phyloP scores from a whole-genome alignment of 495 filamentous ascomycete genomes.

The Massariosphaeria phaeospora region DNA sequence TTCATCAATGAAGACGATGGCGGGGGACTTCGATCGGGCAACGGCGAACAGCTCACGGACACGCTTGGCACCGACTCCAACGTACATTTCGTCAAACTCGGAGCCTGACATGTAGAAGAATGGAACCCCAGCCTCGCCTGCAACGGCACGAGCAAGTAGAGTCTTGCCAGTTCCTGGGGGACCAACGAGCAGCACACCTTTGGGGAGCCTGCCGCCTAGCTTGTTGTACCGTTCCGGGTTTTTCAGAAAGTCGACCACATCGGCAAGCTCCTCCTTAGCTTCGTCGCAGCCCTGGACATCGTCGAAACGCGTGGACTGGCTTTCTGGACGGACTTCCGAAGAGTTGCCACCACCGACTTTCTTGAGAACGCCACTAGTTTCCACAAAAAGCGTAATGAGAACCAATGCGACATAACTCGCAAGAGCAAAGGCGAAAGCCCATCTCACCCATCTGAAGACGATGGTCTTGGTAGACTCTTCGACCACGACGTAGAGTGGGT shows the following conservation, averaged over 20 bases:
- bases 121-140: slow-evolving; percentile 92
- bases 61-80: slow-evolving; percentile 95
- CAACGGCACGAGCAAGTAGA: slow-evolving; percentile 91
- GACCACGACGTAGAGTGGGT: slow-evolving; percentile 90
- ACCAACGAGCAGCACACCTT: slow-evolving; percentile 91
- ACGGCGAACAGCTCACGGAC: slow-evolving; percentile 91
- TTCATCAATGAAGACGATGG: slow-evolving; percentile 98
- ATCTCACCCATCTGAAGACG: slow-evolving; percentile 87
- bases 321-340: slow-evolving; percentile 81
- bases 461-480: slow-evolving; percentile 75
- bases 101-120: slow-evolving; percentile 99
- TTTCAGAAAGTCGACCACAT: slow-evolving; percentile 91
- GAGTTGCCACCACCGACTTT: slow-evolving; percentile 65
- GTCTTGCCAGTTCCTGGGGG: slow-evolving; percentile 98
- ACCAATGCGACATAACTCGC: slow-evolving; percentile 69
- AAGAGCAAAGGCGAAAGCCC: slow-evolving; percentile 70
- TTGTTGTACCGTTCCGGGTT: slow-evolving; percentile 86
- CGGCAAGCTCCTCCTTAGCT: slow-evolving; percentile 95
- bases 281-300: slow-evolving; percentile 98
- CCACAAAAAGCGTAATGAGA: slow-evolving; percentile 70
- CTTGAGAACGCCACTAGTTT: slow-evolving; percentile 69
- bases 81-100: slow-evolving; percentile 97
- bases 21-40: slow-evolving; percentile 82
- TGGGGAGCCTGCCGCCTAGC: slow-evolving; percentile 91
- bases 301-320: slow-evolving; percentile 83